Conservation (phyloP, 208 protist species). For the Crithidia mellificae region DNA sequence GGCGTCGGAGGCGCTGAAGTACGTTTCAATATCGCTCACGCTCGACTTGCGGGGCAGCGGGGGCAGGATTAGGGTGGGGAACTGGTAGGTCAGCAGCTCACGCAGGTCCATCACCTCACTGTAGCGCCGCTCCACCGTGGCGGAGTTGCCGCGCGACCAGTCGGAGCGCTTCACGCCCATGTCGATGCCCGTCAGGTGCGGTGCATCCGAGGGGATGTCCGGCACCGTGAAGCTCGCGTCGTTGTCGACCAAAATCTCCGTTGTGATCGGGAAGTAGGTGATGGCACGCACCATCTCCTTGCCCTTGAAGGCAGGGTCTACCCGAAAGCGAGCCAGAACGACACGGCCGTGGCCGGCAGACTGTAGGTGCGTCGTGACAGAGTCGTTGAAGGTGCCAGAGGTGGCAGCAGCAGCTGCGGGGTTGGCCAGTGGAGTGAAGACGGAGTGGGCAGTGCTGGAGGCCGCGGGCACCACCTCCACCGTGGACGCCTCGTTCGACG, state of each 20-base stretch:
- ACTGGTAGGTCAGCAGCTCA: constrained; percentile 67
- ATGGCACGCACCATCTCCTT: constrained; percentile 60
- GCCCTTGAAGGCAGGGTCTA: constrained; percentile 49
- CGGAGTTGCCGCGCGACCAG: constrained; percentile 52
- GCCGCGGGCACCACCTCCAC: constrained; percentile 11
- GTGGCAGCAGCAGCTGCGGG: neutral
- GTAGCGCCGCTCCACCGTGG: constrained; percentile 77
- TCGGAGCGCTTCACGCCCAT: constrained; percentile 51
- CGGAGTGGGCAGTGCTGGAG: neutral
- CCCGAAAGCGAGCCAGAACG: constrained; percentile 48
- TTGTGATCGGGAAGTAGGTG: constrained; percentile 78
- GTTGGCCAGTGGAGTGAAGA: constrained; percentile 1
- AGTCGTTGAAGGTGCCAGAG: constrained; percentile 15
- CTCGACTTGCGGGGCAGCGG: constrained; percentile 77
- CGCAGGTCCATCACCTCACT: constrained; percentile 80
- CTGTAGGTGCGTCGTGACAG: constrained; percentile 11
- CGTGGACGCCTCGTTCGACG: neutral
- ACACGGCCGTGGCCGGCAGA: constrained; percentile 23
- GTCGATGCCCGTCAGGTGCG: constrained; percentile 47
- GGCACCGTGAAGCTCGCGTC: constrained; percentile 40
- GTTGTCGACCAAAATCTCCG: constrained; percentile 53
- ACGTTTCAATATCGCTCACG: constrained; percentile 69
- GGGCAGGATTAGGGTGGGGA: constrained; percentile 72
- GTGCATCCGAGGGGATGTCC: constrained; percentile 46
- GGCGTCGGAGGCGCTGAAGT: constrained; percentile 56